These are phyloP conservation scores for Podospora appendiculata DNA, from an alignment of 495 filamentous ascomycete species.

Conservation along the genomic window DNA sequence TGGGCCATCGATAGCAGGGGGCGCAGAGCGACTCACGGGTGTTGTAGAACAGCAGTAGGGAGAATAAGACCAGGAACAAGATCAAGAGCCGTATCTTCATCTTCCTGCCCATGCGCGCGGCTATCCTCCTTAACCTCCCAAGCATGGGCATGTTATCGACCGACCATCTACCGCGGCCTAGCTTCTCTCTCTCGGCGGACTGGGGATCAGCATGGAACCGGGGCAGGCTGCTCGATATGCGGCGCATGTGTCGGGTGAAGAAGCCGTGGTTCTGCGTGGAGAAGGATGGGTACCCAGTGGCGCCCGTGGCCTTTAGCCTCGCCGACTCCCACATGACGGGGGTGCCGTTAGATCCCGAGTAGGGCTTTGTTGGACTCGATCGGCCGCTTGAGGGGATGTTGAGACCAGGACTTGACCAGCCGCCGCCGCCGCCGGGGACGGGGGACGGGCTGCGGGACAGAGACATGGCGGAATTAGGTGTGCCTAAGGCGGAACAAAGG, in stretches of 20 bases:
- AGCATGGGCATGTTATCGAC: slow-evolving; percentile 26
- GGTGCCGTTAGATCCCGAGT: slow-evolving; percentile 43
- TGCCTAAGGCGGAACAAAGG: slow-evolving; percentile 23
- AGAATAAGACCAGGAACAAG: slow-evolving; percentile 49
- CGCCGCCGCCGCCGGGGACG: slow-evolving; percentile 55
- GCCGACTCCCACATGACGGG: slow-evolving; percentile 78
- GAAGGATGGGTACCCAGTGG: slow-evolving; percentile 70
- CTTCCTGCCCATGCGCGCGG: slow-evolving; percentile 37
- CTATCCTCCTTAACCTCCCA: slow-evolving; percentile 26
- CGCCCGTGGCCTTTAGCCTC: slow-evolving; percentile 61
- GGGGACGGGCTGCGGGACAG: slow-evolving; percentile 80
- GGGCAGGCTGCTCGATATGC: slow-evolving; percentile 65
- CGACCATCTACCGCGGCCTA: slow-evolving; percentile 40
- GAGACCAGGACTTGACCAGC: slow-evolving; percentile 81
- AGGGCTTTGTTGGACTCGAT: slow-evolving; percentile 52
- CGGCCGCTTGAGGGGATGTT: slow-evolving; percentile 58
- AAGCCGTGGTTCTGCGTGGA: slow-evolving; percentile 71
- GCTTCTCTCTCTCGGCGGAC: slow-evolving; percentile 74
- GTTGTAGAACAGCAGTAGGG: slow-evolving; percentile 57
- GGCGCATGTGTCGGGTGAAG: slow-evolving; percentile 70
- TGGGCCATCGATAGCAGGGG: background rate
- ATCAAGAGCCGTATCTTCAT: slow-evolving; percentile 54
- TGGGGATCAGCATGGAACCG: slow-evolving; percentile 46
- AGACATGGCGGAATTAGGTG: slow-evolving; percentile 57
- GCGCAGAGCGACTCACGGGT: slow-evolving; percentile 47